Conservation (phyloP, 225 moss, liverwort and hornwort genomes). For the Bryoerythrophyllum caledonicum region DNA sequence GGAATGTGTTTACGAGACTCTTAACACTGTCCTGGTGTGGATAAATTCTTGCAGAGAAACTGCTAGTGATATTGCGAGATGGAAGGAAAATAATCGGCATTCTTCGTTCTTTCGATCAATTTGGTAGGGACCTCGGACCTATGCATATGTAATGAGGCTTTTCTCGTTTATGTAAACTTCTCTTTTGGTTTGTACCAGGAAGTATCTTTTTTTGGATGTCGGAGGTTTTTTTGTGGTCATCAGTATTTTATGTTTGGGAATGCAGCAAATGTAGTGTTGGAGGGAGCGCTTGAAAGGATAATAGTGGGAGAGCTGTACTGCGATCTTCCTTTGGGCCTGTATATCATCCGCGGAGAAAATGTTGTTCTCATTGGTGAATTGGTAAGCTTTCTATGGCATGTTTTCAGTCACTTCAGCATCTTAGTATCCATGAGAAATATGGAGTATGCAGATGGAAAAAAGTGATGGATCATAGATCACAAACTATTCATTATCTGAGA, state of each 20-base stretch:
- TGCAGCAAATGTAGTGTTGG: slow-evolving; percentile 94
- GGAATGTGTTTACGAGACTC: too few relatives aligned
- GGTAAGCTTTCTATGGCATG: slow-evolving; percentile 50
- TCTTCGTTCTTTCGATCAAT: slow-evolving; percentile 95
- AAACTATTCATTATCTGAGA: neutral
- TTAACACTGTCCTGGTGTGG: slow-evolving; percentile 15
- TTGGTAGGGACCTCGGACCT: slow-evolving; percentile 47
- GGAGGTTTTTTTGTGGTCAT: neutral
- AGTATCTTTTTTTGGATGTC: neutral
- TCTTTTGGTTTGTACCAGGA: neutral
- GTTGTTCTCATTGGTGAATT: slow-evolving; percentile 96
- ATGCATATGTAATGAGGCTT: neutral
- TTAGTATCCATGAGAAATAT: neutral
- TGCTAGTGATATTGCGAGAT: slow-evolving; percentile 93
- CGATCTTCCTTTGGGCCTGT: slow-evolving; percentile 85
- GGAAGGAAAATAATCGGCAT: slow-evolving; percentile 89
- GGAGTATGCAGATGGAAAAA: neutral
- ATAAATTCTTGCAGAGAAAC: slow-evolving; percentile 71
- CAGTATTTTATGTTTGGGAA: neutral
- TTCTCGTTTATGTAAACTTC: neutral
- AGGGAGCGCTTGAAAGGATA: slow-evolving; percentile 84
- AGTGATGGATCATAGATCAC: neutral
- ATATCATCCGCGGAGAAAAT: slow-evolving; percentile 95
- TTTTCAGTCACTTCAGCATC: neutral
- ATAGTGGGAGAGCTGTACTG: slow-evolving; percentile 89